Evolutionary conservation across 2,329 filamentous ascomycete species (phyloP), one percentile per base, ranked within the genome.

Genomic region (Pezicula neosporulosa): DNA sequence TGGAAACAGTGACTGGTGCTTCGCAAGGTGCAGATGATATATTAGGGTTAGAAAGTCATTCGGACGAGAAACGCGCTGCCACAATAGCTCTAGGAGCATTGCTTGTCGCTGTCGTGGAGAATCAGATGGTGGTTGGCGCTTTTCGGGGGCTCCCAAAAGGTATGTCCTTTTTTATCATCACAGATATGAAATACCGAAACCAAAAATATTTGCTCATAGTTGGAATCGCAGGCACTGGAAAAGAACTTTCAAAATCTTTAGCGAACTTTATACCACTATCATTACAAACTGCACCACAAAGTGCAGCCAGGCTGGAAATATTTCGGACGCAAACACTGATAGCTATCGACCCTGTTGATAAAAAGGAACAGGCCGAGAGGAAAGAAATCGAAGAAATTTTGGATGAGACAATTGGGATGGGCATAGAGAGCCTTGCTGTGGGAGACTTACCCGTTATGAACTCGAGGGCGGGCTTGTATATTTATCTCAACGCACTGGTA

Each of bases 401-500:
- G 21, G 80, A 83, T 61, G 77, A 80, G 19, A 73, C 75, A 4
- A 73, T 85, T 50, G 79, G 74, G 0, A 66, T 83, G 37, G 78
- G 58, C 6, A 59, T 65, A 44, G 64, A 67, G 12, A 62, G 53
- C 49, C 60, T 67, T 47, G 60, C 71, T 53, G 70, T 85, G 9
- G 73, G 80, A 24, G 89, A 95, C 46, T 71, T 92, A 9, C 87
- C 87, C 3, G 74, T 83, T 28, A 75, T 86, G 44, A 90, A 89
- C 58, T 89, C 90, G 3, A 81, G 90, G 66, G 88, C 89, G 47
- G 91, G 89, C 5, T 75, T 96, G 50, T 96, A 94, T 64, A 77
- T 96, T 6, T 94, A 93, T 66, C 73, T 97, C 8, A 94, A 91
- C 65, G 84, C 90, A 50, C 79, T 88, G 66, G 88, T 94, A 73